Percentiles rank a stretch among this genome's conserved stretches.
These are phyloP conservation scores for Aspergillus diversus DNA, from an alignment of 495 filamentous ascomycete species.

Conservation along the genomic window DNA sequence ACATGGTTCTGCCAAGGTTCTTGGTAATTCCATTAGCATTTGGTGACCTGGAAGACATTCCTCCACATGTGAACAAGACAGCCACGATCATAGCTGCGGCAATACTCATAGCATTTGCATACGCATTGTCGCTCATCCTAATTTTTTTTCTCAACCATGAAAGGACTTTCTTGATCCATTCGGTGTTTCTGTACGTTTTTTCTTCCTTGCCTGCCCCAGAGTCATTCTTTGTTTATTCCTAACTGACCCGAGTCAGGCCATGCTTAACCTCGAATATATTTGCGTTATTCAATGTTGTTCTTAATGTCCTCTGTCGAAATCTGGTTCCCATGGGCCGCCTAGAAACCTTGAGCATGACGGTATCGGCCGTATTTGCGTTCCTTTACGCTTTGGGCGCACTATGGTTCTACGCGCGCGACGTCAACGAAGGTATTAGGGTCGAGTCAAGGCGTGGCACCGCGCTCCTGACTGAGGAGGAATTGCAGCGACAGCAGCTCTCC, in stretches of 20 bases:
- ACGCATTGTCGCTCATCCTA: constrained; percentile 30
- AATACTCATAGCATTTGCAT: constrained; percentile 33
- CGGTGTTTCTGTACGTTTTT: constrained; percentile 32
- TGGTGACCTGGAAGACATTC: constrained; percentile 15
- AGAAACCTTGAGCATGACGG: constrained; percentile 28
- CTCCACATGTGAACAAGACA: constrained; percentile 22
- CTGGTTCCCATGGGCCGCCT: constrained; percentile 30
- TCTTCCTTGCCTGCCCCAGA: not conserved
- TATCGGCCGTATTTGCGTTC: constrained; percentile 31
- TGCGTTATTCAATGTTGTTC: constrained; percentile 36
- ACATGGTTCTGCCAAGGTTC: constrained; percentile 24
- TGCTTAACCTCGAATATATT: constrained; percentile 33
- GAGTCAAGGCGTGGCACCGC: constrained; percentile 23
- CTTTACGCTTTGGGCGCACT: constrained; percentile 34
- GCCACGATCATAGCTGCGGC: constrained; percentile 25
- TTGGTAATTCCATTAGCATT: constrained; percentile 38
- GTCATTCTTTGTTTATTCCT: not conserved
- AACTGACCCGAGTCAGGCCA: constrained; percentile 31
- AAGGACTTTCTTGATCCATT: constrained; percentile 32
- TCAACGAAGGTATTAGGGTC: constrained; percentile 11
- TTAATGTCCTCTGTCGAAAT: constrained; percentile 36
- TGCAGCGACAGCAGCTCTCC: constrained; percentile 43
- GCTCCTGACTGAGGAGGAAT: constrained; percentile 41
- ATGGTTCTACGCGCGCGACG: constrained; percentile 29
- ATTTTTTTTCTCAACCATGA: constrained; percentile 28